These are phyloP conservation scores for Colletotrichum lindemuthianum DNA, from an alignment of 2,329 filamentous ascomycete genomes.

Conservation along the genomic window DNA sequence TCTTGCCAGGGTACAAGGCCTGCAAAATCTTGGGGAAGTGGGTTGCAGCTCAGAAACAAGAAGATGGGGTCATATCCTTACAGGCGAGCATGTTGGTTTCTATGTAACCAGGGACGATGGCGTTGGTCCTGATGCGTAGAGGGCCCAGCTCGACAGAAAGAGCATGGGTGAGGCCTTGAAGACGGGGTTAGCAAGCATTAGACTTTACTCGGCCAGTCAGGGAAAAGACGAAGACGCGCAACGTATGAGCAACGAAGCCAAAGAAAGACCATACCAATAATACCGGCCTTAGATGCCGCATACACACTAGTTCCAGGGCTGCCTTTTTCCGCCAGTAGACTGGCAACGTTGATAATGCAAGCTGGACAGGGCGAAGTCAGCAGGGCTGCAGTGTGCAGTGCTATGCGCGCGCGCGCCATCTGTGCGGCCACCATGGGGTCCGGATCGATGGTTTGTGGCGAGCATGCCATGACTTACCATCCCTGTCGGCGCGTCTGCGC, in stretches of 20 bases:
- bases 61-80: slow-evolving; percentile 50
- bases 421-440: slow-evolving; percentile 15
- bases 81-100: slow-evolving; percentile 81
- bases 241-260: slow-evolving; percentile 23
- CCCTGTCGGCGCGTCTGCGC: slow-evolving; percentile 38
- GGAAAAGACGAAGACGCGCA: slow-evolving; percentile 6
- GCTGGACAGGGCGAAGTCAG: slow-evolving; percentile 43
- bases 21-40: slow-evolving; percentile 7
- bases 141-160: slow-evolving; percentile 70
- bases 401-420: not conserved
- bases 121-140: slow-evolving; percentile 78
- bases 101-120: slow-evolving; percentile 85
- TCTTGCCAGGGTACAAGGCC: slow-evolving; percentile 3
- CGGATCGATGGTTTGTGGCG: slow-evolving; percentile 18
- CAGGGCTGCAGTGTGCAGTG: slow-evolving; percentile 11
- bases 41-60: slow-evolving; percentile 7
- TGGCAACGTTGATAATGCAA: slow-evolving; percentile 85
- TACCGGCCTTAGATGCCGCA: slow-evolving; percentile 82
- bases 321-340: slow-evolving; percentile 75
- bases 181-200: slow-evolving; percentile 15
- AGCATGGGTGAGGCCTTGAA: slow-evolving; percentile 72
- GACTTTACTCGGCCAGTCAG: slow-evolving; percentile 14
- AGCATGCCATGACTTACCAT: slow-evolving; percentile 39
- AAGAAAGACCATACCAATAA: slow-evolving; percentile 66
- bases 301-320: slow-evolving; percentile 78